Base-by-base conservation (phyloP, 1,139 yeast species). In the Sporopachydermia cereana region DNA sequence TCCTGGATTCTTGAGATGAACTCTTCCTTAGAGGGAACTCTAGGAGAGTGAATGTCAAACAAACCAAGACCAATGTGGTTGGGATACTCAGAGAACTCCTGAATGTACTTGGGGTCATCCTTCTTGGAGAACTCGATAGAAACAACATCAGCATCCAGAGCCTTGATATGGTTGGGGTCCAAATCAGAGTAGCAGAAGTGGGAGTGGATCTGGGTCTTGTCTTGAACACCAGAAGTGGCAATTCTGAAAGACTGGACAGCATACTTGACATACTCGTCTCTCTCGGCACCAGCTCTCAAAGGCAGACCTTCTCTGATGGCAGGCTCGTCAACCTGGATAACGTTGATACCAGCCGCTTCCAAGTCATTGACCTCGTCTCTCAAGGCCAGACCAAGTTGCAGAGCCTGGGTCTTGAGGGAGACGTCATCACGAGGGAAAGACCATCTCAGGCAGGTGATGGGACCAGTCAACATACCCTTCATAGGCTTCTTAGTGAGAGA, bases 401-500 rank as follows among this genome's bases (percentile, higher is more conserved):
- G 78, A 60, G 97, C 89, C 77, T 91, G 98, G 57, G 80, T 76
- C 76, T 85, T 79, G 74, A 85, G 93, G 55, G 95, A 77, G 58
- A 91, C 84, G 63, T 91, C 98, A 67, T 89, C 93, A 82, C 98
- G 86, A 75, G 98, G 98, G 97, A 91, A 91, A 61, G 98, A 91
- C 98, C 98, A 91, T 82, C 98, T 86, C 69, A 91, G 82, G 72
- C 95, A 86, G 63, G 98, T 91, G 61, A 91, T 94, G 68, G 98
- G 98, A 74, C 98, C 98, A 67, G 98, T 89, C 69, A 91, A 84
- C 98, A 91, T 91, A 84, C 98, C 98, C 81, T 91, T 91, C 80
- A 91, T 84, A 67, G 96, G 96, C 75, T 84, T 84, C 62, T 79
- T 72, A 63, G 97, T 88, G 65, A 91, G 72, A 53, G 96, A 84